Base-by-base conservation (phyloP, 2,329 filamentous ascomycete genomes). In the Parastagonospora avenae region DNA sequence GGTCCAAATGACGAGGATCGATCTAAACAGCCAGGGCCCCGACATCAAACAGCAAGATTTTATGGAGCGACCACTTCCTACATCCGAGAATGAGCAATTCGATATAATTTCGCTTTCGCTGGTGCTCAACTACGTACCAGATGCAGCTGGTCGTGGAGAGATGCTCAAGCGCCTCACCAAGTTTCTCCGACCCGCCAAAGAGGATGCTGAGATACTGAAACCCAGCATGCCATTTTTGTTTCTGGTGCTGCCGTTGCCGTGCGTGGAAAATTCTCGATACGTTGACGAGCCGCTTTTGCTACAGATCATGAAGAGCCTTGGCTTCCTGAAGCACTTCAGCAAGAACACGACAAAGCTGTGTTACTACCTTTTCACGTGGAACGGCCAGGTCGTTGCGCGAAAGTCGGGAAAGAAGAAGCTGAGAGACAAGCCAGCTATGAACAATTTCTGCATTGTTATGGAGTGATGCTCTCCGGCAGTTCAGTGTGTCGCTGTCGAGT, bases 61-160 rank as follows among this genome's bases (percentile, higher is more conserved):
- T 67, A 96, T 99, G 92, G 77, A 91, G 60, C 82, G 92, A 24
- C 90, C 92, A 0, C 73, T 93, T 2, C 93, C 93, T 0, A 70
- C 60, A 7, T 69, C 80, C 16, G 77, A 82, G 5, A 72, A 77
- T 0, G 86, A 92, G 35, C 79, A 79, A 16, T 97, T 97, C 70
- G 91, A 99, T 70, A 84, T 97, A 44, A 88, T 99, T 65, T 96
- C 92, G 42, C 79, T 99, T 19, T 96, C 92, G 8, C 78, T 99
- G 46, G 94, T 99, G 4, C 80, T 99, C 56, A 99, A 99, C 73
- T 99, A 92, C 68, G 92, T 97, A 2, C 90, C 93, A 0, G 87
- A 92, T 60, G 82, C 91, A 2, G 76, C 76, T 29, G 83, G 81
- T 4, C 83, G 92, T 62, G 94, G 94, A 2, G 84, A 90, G 50